Evolutionary conservation across 805 yeast genomes (phyloP), one percentile per base, ranked within the genome.

Genomic region (Wickerhamiella kazuoi): DNA sequence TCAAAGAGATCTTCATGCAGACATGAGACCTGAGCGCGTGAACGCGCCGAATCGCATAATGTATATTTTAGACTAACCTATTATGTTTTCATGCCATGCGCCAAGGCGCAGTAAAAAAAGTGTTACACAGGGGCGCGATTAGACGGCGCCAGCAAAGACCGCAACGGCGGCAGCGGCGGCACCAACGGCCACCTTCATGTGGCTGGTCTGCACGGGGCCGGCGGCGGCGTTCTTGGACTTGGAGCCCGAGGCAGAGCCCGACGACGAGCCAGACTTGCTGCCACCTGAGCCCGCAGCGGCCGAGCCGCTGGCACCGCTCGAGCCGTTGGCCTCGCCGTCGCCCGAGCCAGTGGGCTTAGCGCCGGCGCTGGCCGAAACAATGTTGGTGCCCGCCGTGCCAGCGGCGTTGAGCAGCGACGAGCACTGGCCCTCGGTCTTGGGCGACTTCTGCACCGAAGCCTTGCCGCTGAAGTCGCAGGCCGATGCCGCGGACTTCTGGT

Each of bases 1-100:
- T 87, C 45, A 83, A 81, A 49, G 97, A 87, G 59, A 87, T 87
- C 42, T 81, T 87, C 54, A 87, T 87, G 96, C 72, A 17, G 19
- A 32, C 41, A n/a, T 31, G 5, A 17, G n/a, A n/a, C n/a, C n/a
- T n/a, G n/a, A n/a, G n/a, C n/a, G n/a, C n/a, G n/a, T n/a, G n/a
- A n/a, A n/a, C n/a, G n/a, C n/a, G n/a, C n/a, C n/a, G n/a, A n/a
- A n/a, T n/a, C n/a, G n/a, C n/a, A n/a, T n/a, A n/a, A n/a, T n/a
- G n/a, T n/a, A n/a, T n/a, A n/a, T n/a, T n/a, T n/a, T n/a, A n/a
- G n/a, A n/a, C n/a, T n/a, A n/a, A n/a, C n/a, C n/a, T n/a, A n/a
- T n/a, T n/a, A n/a, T n/a, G n/a, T n/a, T n/a, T n/a, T 13, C n/a
- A 18, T 14, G n/a, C 19, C 21, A 16, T 16, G n/a, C n/a, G n/a